Base-by-base conservation (phyloP, 2,329 filamentous ascomycete genomes). In the Scytalidium lignicola region DNA sequence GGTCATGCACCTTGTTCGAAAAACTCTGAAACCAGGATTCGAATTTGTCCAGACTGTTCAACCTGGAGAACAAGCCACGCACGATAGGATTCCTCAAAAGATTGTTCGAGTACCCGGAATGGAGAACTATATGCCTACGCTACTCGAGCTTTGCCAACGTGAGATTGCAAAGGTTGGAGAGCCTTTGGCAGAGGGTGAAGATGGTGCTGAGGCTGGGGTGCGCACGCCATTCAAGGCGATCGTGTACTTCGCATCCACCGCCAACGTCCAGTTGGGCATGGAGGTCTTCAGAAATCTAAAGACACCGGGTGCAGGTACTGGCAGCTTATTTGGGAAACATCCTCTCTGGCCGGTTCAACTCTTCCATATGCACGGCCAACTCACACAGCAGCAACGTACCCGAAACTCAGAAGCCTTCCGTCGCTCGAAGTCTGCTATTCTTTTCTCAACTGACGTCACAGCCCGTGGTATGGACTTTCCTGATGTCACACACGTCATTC, bases 41-140 rank as follows among this genome's bases (percentile, higher is more conserved):
- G 81, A 95, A 63, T 95, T 93, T 60, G 82, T 96, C 48, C 88
- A 93, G 69, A 95, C 90, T 15, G 86, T 99, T 50, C 74, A 79
- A 54, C 81, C 86, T 49, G 81, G 95, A 55, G 93, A 99, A 58
- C 76, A 79, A 2, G 87, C 90, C 23, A 97, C 93, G 1, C 92
- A 97, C 68, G 78, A 90, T 52, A 80, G 79, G 52, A 84, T 99
- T 1, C 89, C 90, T 2, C 93, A 99, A 66, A 81, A 86, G 60
- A 71, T 88, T 44, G 82, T 92, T 22, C 67, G 76, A 2, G 70
- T 87, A 28, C 64, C 71, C 2, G 83, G 86, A 39, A 83, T 87
- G 62, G 85, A 90, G 64, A 96, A 97, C 65, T 70, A 83, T 41
- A 75, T 90, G 57, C 91, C 93, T 17, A 68, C 85, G 1, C 66